phyloP scores from a whole-genome alignment of 2,329 filamentous ascomycete genomes.

The Diplodia intermedia region DNA sequence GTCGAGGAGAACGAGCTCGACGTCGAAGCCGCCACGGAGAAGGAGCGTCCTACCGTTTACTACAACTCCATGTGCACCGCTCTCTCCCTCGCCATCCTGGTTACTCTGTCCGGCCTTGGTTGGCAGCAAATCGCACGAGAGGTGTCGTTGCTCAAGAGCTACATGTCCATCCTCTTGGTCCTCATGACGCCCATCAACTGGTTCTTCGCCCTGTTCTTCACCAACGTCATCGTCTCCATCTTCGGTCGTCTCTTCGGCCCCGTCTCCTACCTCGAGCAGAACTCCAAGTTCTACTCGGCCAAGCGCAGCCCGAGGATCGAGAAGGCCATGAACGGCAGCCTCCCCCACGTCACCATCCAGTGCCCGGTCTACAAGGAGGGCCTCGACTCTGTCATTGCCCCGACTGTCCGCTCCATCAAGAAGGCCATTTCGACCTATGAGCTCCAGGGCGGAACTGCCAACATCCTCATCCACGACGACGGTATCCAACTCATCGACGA shows the following conservation, averaged over 20 bases:
- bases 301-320: conserved; percentile 67
- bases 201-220: conserved; percentile 84
- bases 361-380: conserved; percentile 91
- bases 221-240: conserved; percentile 77
- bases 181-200: conserved; percentile 73
- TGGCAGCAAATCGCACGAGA: conserved; percentile 74
- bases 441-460: conserved; percentile 67
- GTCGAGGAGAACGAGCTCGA: conserved; percentile 67
- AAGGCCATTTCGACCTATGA: conserved; percentile 64
- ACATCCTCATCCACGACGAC: conserved; percentile 73
- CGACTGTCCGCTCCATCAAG: conserved; percentile 32
- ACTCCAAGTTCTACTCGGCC: conserved; percentile 84
- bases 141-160: conserved; percentile 68
- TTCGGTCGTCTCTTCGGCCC: conserved; percentile 78
- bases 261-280: conserved; percentile 72
- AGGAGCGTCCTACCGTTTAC: conserved; percentile 71
- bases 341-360: conserved; percentile 78
- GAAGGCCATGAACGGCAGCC: conserved; percentile 52
- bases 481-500: conserved; percentile 67
- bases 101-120: conserved; percentile 71
- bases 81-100: conserved; percentile 70
- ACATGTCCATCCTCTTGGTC: conserved; percentile 68
- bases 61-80: conserved; percentile 73
- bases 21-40: conserved; percentile 72
- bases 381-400: conserved; percentile 60